Evolutionary conservation across 495 filamentous ascomycete species (phyloP).

Genomic region (Poronia punctata): DNA sequence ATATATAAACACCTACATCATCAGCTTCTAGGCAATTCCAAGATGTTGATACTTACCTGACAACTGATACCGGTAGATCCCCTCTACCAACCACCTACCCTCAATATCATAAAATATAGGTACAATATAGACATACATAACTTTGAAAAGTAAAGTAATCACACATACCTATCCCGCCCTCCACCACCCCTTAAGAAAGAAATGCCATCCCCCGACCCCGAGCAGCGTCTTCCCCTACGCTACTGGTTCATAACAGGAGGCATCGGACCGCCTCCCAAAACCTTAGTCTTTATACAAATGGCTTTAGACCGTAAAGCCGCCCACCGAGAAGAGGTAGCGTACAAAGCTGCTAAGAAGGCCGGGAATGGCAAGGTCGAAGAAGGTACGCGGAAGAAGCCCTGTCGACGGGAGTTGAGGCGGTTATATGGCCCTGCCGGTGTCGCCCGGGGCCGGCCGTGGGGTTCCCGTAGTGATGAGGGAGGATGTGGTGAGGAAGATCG

Average conservation of each 20-base stretch:
- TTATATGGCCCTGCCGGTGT: neutral
- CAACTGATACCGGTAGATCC: too few species aligned
- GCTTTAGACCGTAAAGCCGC: slow-evolving; percentile 13
- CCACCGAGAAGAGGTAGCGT: neutral
- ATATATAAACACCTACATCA: too few species aligned
- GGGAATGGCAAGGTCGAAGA: slow-evolving; percentile 8
- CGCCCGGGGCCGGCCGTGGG: neutral
- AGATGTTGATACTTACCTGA: too few species aligned
- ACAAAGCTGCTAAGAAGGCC: slow-evolving; percentile 1
- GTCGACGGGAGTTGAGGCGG: slow-evolving; percentile 2
- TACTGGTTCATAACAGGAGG: slow-evolving; percentile 14
- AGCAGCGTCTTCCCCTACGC: neutral
- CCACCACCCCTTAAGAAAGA: too few species aligned
- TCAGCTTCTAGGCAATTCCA: too few species aligned
- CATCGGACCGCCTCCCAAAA: slow-evolving; percentile 11
- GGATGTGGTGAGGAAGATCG: neutral
- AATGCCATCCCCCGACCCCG: too few species aligned
- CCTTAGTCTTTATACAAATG: slow-evolving; percentile 9
- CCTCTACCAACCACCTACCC: too few species aligned
- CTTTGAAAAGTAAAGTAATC: too few species aligned
- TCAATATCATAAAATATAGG: too few species aligned
- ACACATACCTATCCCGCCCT: too few species aligned
- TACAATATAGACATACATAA: too few species aligned
- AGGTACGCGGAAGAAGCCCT: slow-evolving; percentile 2
- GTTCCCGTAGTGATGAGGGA: neutral